Evolutionary conservation across 164 flowering plant genomes (phyloP).

Genomic region (Stephania cephalantha): DNA sequence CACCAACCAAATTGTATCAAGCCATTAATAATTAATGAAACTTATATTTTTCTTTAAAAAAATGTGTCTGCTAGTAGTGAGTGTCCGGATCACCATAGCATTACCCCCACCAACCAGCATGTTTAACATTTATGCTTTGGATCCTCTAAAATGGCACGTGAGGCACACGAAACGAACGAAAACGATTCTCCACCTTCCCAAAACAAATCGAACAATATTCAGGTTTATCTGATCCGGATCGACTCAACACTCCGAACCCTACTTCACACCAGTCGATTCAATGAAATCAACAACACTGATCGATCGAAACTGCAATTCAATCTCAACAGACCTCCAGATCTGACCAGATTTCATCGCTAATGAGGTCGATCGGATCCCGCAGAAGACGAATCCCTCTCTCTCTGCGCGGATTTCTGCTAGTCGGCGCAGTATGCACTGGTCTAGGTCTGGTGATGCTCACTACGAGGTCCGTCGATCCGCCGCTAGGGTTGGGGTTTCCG

Average conservation of each 20-base stretch:
- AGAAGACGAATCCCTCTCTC: constrained; percentile 24
- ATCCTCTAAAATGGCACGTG: neutral
- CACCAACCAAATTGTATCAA: too few species aligned
- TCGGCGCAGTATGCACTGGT: constrained; percentile 22
- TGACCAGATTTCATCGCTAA: neutral
- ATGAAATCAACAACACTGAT: neutral
- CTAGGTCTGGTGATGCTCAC: constrained; percentile 32
- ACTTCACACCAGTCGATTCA: neutral
- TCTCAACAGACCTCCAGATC: neutral
- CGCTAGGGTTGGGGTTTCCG: constrained; percentile 1
- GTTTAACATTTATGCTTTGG: too few species aligned
- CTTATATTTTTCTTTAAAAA: too few species aligned
- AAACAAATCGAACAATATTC: too few species aligned
- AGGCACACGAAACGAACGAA: neutral
- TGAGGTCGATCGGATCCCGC: constrained; percentile 14
- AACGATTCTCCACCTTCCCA: too few species aligned
- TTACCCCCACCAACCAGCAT: too few species aligned
- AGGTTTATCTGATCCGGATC: too few species aligned
- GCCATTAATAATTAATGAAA: too few species aligned
- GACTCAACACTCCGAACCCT: neutral
- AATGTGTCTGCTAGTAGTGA: too few species aligned
- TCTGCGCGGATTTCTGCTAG: constrained; percentile 22
- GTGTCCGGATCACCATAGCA: too few species aligned
- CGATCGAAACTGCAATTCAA: neutral
- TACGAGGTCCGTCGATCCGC: constrained; percentile 33